Evolutionary conservation across 2,329 filamentous ascomycete species (phyloP), one percentile per base, ranked within the genome.

Genomic region (Tolypocladium paradoxum): DNA sequence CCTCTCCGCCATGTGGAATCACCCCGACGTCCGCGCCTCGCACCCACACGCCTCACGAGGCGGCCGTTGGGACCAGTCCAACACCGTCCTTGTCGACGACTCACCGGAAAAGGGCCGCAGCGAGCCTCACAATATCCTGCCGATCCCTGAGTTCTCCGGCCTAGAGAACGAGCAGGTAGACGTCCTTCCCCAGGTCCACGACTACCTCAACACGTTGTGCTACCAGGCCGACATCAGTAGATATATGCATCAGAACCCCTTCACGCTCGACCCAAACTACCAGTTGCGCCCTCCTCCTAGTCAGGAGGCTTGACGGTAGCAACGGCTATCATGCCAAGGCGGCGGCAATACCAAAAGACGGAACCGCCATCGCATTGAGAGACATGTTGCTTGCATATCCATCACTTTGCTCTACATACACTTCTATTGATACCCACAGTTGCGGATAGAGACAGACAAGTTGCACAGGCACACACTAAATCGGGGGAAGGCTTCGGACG

Each of bases 1-100:
- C 37, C 77, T 99, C 3, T 76, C 81, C 0, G 74, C 70, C 49
- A 70, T 96, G 0, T 99, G 93, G 93, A 62, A 61, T 14, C 70
- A 82, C 57, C 65, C 68, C 0, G 48, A 53, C 4, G 67, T 83
- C 24, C 66, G 64, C 54, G 63, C 56, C 8, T 70, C 72, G 35
- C 76, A 78, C 67, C 79, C 73, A n/a, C 65, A 63, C 35, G 65
- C 62, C 16, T 66, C 60, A 0, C 52, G 56, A 22, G 75, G 69
- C 27, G 68, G 63, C 16, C 61, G 66, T 14, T 97, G 90, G 87
- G 79, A 84, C 61, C 90, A 96, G 70, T 77, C 77, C 50, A 95
- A 97, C 68, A 97, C 93, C 0, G 78, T 97, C 7, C 76, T 99
- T 29, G 83, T 97, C 38, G 93, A 99, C 61, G 93, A 97, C 70